These are phyloP conservation scores for Marasmius oreades DNA, from an alignment of 1,284 basidiomycete genomes.

Conservation along the genomic window DNA sequence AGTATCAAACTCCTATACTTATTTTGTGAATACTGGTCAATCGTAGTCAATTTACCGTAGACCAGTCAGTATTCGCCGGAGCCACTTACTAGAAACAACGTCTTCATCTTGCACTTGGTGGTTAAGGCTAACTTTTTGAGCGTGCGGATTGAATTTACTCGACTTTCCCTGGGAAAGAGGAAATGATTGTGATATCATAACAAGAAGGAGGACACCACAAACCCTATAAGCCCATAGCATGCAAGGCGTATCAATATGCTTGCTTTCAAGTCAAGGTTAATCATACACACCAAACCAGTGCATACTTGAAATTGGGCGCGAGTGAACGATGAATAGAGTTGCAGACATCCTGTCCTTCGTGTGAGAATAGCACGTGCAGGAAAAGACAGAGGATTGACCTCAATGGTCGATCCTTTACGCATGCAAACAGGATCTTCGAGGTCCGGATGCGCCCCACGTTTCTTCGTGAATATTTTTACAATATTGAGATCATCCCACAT, in stretches of 20 bases:
- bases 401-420: constrained; percentile 89
- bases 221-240: constrained; percentile 19
- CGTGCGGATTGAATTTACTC: constrained; percentile 87
- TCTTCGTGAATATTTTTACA: constrained; percentile 96
- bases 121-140: constrained; percentile 87
- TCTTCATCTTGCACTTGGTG: constrained; percentile 94
- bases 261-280: constrained; percentile 3
- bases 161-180: constrained; percentile 57
- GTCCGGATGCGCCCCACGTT: constrained; percentile 92
- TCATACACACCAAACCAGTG: constrained; percentile 78
- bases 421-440: constrained; percentile 91
- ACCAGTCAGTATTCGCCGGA: not conserved
- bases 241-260: not conserved
- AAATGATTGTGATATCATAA: constrained; percentile 18
- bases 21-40: constrained; percentile 34
- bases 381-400: constrained; percentile 42
- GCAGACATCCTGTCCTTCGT: constrained; percentile 65
- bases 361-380: not conserved
- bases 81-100: constrained; percentile 81
- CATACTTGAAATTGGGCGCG: constrained; percentile 88
- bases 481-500: constrained; percentile 89
- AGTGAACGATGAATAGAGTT: constrained; percentile 90
- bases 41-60: not conserved
- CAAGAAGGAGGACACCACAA: constrained; percentile 16
- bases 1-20: too few species aligned